Conservation (phyloP, 2,329 filamentous ascomycete genomes). For the Penicillium vulpinum region DNA sequence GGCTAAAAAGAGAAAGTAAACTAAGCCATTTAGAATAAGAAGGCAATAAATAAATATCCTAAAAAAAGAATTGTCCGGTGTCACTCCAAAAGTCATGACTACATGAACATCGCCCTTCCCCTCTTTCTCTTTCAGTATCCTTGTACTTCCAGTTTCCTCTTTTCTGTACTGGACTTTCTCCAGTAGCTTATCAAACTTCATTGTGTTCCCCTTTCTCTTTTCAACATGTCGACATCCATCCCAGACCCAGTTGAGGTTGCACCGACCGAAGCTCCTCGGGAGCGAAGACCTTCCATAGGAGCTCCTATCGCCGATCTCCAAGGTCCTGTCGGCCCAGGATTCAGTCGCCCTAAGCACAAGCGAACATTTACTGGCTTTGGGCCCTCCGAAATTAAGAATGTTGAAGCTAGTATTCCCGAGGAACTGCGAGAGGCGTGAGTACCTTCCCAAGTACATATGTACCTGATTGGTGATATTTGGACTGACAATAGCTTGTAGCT, state of each 20-base stretch:
- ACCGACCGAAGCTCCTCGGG: constrained; percentile 48
- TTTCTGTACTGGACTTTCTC: constrained; percentile 24
- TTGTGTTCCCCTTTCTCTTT: background rate
- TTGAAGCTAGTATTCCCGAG: constrained; percentile 90
- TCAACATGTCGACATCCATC: background rate
- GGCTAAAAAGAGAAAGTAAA: background rate
- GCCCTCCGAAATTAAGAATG: constrained; percentile 83
- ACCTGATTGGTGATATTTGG: constrained; percentile 3
- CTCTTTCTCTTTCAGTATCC: constrained; percentile 12
- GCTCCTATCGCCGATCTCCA: constrained; percentile 84
- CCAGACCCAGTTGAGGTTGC: constrained; percentile 4
- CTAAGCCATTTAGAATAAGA: too few relatives aligned
- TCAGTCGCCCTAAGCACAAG: constrained; percentile 92
- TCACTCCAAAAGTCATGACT: constrained; percentile 8
- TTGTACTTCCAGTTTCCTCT: background rate
- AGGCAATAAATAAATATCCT: background rate
- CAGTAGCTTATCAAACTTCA: background rate
- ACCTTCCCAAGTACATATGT: constrained; percentile 22
- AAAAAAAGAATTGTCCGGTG: constrained; percentile 8
- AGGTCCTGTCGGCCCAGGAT: constrained; percentile 81
- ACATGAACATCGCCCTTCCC: constrained; percentile 2
- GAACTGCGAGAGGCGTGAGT: constrained; percentile 80
- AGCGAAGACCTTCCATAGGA: constrained; percentile 78
- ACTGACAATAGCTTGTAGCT: constrained; percentile 43
- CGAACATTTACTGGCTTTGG: constrained; percentile 95